phyloP scores from a whole-genome alignment of 2,329 filamentous ascomycete species.

The Alternaria panax region DNA sequence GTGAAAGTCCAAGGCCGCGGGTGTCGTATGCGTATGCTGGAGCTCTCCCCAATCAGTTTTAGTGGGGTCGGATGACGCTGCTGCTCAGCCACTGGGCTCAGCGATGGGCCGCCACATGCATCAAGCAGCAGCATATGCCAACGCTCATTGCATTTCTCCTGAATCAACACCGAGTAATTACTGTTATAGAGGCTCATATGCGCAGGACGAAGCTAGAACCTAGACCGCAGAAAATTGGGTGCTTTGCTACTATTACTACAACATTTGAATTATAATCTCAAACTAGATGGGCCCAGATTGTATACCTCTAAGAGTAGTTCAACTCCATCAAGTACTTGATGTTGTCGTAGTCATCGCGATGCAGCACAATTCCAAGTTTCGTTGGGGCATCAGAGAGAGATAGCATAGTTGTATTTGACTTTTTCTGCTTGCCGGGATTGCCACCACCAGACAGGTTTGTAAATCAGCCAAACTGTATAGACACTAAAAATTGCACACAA shows the following conservation, averaged over 20 bases:
- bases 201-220: no score
- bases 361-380: not conserved
- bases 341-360: not conserved
- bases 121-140: not conserved
- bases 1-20: conserved; percentile 8
- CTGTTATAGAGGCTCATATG: no score
- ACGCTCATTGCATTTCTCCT: not conserved
- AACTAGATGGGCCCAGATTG: not conserved
- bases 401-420: conserved; percentile 13
- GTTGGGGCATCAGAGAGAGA: not conserved
- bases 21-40: conserved; percentile 30
- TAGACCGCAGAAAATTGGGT: no score
- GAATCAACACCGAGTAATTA: not conserved
- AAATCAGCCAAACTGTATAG: conserved; percentile 28
- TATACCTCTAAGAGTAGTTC: not conserved
- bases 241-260: no score
- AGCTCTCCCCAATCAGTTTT: conserved; percentile 23
- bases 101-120: not conserved
- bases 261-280: no score
- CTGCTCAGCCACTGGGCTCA: conserved; percentile 21
- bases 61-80: conserved; percentile 28
- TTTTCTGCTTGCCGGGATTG: conserved; percentile 21
- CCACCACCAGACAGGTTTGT: conserved; percentile 10
- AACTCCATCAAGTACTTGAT: not conserved
- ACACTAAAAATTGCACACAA: conserved; percentile 32